Percentiles rank a stretch among this genome's conserved stretches.
These are phyloP conservation scores for Aspergillus terreus DNA, from an alignment of 2,329 filamentous ascomycete species.

Conservation along the genomic window DNA sequence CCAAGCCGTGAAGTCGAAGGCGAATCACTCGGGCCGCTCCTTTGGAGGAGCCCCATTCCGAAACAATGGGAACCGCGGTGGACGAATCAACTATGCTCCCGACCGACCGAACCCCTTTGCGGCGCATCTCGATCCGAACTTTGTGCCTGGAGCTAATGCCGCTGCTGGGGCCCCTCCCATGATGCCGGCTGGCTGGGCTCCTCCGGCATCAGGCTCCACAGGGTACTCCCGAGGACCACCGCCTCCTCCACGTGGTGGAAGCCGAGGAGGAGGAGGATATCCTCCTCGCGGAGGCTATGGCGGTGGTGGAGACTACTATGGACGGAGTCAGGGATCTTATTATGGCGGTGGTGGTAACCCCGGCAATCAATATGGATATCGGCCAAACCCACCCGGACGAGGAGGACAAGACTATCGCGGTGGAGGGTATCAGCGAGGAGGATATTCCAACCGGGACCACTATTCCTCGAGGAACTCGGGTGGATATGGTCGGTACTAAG, in stretches of 20 bases:
- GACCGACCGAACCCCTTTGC: conserved; percentile 45
- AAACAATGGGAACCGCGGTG: conserved; percentile 44
- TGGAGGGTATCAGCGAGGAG: conserved; percentile 21
- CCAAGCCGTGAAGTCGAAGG: conserved; percentile 65
- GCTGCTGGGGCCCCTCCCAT: conserved; percentile 24
- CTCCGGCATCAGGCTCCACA: conserved; percentile 26
- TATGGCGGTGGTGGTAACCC: conserved; percentile 15
- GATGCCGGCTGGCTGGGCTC: conserved; percentile 34
- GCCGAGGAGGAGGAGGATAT: conserved; percentile 14
- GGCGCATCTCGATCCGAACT: conserved; percentile 45
- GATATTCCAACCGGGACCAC: conserved; percentile 23
- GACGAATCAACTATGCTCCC: conserved; percentile 53
- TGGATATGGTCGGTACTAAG: conserved; percentile 38
- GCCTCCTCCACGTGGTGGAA: conserved; percentile 36
- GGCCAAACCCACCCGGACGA: not conserved
- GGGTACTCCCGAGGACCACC: conserved; percentile 36
- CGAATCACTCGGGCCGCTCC: conserved; percentile 63
- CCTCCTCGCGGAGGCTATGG: conserved; percentile 17
- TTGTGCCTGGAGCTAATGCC: conserved; percentile 30
- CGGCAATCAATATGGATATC: conserved; percentile 16
- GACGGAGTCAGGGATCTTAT: conserved; percentile 19
- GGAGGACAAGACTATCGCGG: conserved; percentile 22
- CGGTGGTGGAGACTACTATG: conserved; percentile 20
- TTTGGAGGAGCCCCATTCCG: conserved; percentile 65
- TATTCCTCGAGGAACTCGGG: conserved; percentile 30